Base-by-base conservation (phyloP, 2,329 filamentous ascomycete genomes). In the Colletotrichum echinochloae region DNA sequence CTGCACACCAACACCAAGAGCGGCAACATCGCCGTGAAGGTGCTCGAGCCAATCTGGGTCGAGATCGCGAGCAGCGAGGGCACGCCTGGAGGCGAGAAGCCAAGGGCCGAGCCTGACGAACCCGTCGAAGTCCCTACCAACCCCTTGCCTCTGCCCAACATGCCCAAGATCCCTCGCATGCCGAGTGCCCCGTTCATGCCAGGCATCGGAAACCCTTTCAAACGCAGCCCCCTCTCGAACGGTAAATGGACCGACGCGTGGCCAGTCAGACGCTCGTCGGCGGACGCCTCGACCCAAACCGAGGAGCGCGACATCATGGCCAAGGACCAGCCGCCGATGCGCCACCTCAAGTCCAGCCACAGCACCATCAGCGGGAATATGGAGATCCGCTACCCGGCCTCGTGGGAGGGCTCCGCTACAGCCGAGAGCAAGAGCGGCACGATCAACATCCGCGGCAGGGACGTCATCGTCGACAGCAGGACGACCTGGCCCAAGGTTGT, bases 371-470 rank as follows among this genome's bases (percentile, higher is more conserved):
- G 83, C 64, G 86, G 85, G 8, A 59, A 75, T 39, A 73, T 87
- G 57, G 74, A 74, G 18, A 77, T 88, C 28, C 71, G 60, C 20
- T 88, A 87, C 73, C 87, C 87, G 0, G 74, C 74, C 28, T 78
- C 81, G 2, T 89, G 87, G 87, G 83, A 84, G 72, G 87, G 87
- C 18, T 72, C 73, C 26, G 76, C 88, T 41, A 71, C 71, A 12
- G 81, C 83, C 16, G 66, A 79, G 68, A 80, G 81, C 23, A 77
- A 84, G 20, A 81, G 81, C 30, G 86, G 86, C 2, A 72, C 65
- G 12, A 77, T 87, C 37, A 63, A 69, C 2, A 77, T 84, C 9
- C 71, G 61, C 26, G 87, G 87, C 18, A 78, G 82, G 49, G 85
- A 80, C 20, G 79, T 89, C 16, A 72, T 78, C 61, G 73, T 83